Evolutionary conservation across 2,329 filamentous ascomycete genomes (phyloP), one percentile per base, ranked within the genome.

Genomic region (Rutstroemia sydowiana): DNA sequence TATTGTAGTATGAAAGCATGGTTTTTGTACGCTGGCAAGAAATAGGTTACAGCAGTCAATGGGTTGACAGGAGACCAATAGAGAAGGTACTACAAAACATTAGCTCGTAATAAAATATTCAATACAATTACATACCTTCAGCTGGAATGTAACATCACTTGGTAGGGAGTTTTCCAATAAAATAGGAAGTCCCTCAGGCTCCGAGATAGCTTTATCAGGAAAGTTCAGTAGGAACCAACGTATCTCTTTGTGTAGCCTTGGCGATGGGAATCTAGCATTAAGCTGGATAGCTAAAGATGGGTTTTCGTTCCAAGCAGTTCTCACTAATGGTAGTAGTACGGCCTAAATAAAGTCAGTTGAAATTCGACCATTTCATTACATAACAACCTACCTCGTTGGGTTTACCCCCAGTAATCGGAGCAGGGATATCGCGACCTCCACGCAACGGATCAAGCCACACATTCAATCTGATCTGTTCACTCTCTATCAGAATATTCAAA

Each of bases 1-100:
- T 97, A 98, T 68, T 99, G 95, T 36, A 97, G 81, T 48, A 98
- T 78, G 69, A 91, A 95, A 0, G 95, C 88, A 64, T 99, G 86
- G 63, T 95, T 92, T 37, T 84, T 83, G 68, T 95, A 98, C 1
- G 85, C 83, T 0, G 95, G 95, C 60, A 95, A 68, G 73, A 98
- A 97, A 70, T 95, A 90, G 0, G 90, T 95, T 6, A 95, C 85
- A 0, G 95, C 91, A 9, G 91, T 93, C 56, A 95, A 86, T 0
- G 93, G 93, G 64, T 95, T 95, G 30, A 95, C 84, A 0, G 93
- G 83, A 20, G 86, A 81, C 93, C 93, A 99, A 71, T 88, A 96
- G 1, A 98, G 74, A 14, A 98, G 74, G 68, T 95, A 95, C 82
- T 90, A 59, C 8, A 44, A 45, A 61, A 46, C 72, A 64, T 48